Evolutionary conservation across 768 basidiomycete species (phyloP).

Genomic region (Clavaria fumosa): DNA sequence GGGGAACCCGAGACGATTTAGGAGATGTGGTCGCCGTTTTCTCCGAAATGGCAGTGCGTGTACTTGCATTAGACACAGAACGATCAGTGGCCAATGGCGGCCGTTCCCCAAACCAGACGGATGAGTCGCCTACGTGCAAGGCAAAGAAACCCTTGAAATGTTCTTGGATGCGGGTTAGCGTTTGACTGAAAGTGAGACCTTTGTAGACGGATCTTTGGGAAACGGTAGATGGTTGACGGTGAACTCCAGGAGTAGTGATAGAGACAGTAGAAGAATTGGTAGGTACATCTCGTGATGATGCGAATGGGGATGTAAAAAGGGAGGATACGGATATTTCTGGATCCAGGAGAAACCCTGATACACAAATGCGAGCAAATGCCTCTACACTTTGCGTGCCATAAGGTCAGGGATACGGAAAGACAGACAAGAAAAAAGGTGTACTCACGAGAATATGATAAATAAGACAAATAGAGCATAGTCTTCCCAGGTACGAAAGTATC

Average conservation of each 20-base stretch:
- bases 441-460: constrained; percentile 78
- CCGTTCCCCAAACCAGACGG: not conserved
- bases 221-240: constrained; percentile 11
- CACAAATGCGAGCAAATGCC: constrained; percentile 74
- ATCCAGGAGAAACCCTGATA: constrained; percentile 79
- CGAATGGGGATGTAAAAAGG: constrained; percentile 28
- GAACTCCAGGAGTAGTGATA: constrained; percentile 13
- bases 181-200: constrained; percentile 30
- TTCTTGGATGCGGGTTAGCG: constrained; percentile 19
- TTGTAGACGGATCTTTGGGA: constrained; percentile 26
- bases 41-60: not conserved
- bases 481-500: constrained; percentile 85
- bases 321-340: constrained; percentile 49
- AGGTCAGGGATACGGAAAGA: not conserved
- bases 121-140: not conserved
- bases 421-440: constrained; percentile 9
- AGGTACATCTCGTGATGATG: constrained; percentile 18
- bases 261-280: constrained; percentile 14
- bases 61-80: not conserved
- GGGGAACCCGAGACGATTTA: too few relatives aligned
- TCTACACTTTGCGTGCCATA: constrained; percentile 34
- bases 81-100: not conserved
- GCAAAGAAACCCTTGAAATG: not conserved
- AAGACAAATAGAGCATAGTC: constrained; percentile 74
- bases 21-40: too few relatives aligned